Evolutionary conservation across 106 monocot species (phyloP), one percentile per base, ranked within the genome.

Genomic region (Dendrobium catenatum): DNA sequence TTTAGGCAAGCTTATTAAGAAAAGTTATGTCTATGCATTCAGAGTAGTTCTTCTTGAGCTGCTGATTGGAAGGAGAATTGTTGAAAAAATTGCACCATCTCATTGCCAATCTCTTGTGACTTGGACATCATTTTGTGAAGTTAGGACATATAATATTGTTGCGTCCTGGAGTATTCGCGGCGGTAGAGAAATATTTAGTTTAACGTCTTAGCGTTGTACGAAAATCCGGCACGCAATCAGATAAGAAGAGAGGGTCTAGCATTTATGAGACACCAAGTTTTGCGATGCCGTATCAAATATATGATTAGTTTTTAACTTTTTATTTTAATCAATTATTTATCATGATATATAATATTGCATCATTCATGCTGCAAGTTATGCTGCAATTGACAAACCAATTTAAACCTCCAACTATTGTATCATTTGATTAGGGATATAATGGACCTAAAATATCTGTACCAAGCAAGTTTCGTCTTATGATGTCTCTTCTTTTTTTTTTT

Each of bases 1-100:
- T 82, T 56, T 83, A 95, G 95, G 95, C 78, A 90, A 96, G 79
- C 87, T 96, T 20, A 90, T 90, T 40, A 90, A 94, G 89, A 96
- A 92, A 81, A 96, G 96, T 82, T 91, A 94, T 88, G 93, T 94
- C 3, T 96, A 96, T 90, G 93, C 93, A 27, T 96, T 94, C 76
- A 92, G 96, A 6, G 86, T 97, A 19, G 89, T 97, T 51, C 84
- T 97, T 42, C 85, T 94, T 46, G 96, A 97, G 72, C 94, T 97
- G 47, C 85, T 97, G 20, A 77, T 97, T 84, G 92, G 94, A 79
- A 88, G 94, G 66, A 94, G 85, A 66, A 86, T 87, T 18, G 87
- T 89, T 41, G 92, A 92, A 72, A 89, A 88, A 77, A 81, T 88
- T 77, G 70, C 86, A 77, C 83, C 87, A 55, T 88, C 94, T 70